phyloP scores from a whole-genome alignment of 1,284 basidiomycete genomes.

The Ceratobasidium sp. region DNA sequence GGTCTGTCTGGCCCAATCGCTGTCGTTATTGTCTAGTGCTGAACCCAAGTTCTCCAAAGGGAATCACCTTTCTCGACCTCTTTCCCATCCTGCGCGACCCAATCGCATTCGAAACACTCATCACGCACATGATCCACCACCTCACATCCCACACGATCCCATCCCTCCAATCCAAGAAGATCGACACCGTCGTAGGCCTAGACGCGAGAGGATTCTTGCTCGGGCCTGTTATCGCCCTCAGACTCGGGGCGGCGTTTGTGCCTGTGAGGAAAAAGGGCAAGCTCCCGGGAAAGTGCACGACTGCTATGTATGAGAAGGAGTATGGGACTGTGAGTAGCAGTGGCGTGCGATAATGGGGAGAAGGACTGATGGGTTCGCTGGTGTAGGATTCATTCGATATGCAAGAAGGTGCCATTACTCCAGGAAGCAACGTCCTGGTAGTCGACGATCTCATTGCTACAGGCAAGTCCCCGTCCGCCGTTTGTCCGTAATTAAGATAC shows the following conservation, averaged over 20 bases:
- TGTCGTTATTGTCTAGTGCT: constrained; percentile 9
- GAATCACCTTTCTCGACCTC: constrained; percentile 86
- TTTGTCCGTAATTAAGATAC: neutral
- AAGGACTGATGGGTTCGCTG: neutral
- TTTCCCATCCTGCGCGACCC: constrained; percentile 90
- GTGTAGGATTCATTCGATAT: constrained; percentile 91
- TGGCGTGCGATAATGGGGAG: neutral
- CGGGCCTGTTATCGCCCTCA: constrained; percentile 90
- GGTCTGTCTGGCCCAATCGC: constrained; percentile 58
- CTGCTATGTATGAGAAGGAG: constrained; percentile 90
- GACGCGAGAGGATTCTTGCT: constrained; percentile 97
- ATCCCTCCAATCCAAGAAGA: constrained; percentile 62
- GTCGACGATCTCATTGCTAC: constrained; percentile 98
- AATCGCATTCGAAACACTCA: constrained; percentile 86
- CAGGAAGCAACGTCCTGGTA: constrained; percentile 87
- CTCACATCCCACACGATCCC: constrained; percentile 55
- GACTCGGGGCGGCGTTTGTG: constrained; percentile 94
- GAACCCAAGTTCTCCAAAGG: constrained; percentile 58
- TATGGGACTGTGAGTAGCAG: constrained; percentile 77
- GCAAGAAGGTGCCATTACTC: constrained; percentile 85
- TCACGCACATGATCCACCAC: constrained; percentile 90
- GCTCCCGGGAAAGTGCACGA: constrained; percentile 86
- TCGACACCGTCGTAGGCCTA: constrained; percentile 95
- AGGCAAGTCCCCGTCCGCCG: constrained; percentile 63
- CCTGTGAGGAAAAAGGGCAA: constrained; percentile 96